A percentile compares a stretch with the other conserved stretches of the same genome.
phyloP scores from a whole-genome alignment of 345 rosid genomes.

The Bruguiera gymnorhiza region DNA sequence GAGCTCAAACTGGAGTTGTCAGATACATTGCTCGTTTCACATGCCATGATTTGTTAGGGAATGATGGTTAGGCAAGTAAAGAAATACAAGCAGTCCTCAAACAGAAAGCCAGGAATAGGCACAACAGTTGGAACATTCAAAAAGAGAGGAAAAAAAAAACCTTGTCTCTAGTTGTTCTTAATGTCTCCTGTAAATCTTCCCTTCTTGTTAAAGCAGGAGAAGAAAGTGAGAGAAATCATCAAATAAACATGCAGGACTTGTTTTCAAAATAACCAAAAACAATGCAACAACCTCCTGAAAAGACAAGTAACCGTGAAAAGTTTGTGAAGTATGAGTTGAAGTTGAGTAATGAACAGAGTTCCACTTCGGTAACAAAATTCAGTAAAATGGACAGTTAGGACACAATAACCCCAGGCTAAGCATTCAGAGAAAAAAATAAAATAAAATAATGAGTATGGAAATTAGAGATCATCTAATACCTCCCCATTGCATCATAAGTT shows the following conservation, averaged over 20 bases:
- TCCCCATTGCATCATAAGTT: conserved; percentile 99
- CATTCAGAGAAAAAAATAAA: neutral
- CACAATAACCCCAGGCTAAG: conserved; percentile 1
- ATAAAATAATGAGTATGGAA: neutral
- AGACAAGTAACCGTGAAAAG: neutral
- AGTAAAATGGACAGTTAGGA: neutral
- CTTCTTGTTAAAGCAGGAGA: neutral
- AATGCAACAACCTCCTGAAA: neutral
- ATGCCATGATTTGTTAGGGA: neutral
- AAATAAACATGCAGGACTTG: neutral
- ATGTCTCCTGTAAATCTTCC: neutral
- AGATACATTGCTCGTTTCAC: neutral
- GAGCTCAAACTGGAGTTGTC: neutral
- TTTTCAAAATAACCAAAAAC: neutral
- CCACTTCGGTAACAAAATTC: neutral
- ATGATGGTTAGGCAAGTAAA: too few species aligned
- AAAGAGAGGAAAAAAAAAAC: too few species aligned
- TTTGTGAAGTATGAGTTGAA: neutral
- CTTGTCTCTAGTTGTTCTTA: neutral
- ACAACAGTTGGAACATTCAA: too few species aligned
- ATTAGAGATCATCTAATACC: conserved; percentile 44
- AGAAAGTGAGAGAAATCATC: neutral
- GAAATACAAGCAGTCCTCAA: too few species aligned
- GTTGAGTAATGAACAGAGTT: neutral
- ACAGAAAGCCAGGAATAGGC: too few species aligned